Evolutionary conservation across 768 basidiomycete species (phyloP), one percentile per base, ranked within the genome.

Genomic region (Russula brevipes): DNA sequence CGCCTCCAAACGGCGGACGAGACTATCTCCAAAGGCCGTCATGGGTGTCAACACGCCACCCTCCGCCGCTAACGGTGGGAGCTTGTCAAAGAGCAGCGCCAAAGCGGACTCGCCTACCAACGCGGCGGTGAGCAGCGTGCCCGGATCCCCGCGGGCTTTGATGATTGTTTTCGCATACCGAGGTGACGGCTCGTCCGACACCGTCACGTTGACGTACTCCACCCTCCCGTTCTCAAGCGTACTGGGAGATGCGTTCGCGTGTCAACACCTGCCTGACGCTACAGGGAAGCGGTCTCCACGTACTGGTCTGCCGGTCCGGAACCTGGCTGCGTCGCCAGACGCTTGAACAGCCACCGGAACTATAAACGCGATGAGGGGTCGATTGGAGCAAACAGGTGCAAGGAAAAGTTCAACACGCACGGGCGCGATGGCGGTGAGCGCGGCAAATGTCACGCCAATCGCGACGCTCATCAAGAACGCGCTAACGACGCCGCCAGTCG

Each of bases 21-120:
- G 73, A 7, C 84, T 82, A 63, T 89, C 84, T 16, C 94, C 94
- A 60, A 96, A 80, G 1, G 90, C 94, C 4, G 83, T 85, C 73
- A 87, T 83, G 0, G 94, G 87, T 2, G 95, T 98, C 54, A 97
- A 76, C 2, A 94, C 74, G 1, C 95, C 94, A 12, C 94, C 94
- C 51, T 78, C 73, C 54, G 76, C 77, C 4, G 82, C 86, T 7
- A 86, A 72, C 1, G 77, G 66, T 0, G 91, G 82, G 2, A 94
- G 81, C 4, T 76, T 71, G 16, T 84, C 79, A 2, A 89, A 75
- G 17, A 87, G 76, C 54, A 95, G 76, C 17, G 82, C 81, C 14
- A 98, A 79, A 0, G 91, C 95, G 16, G 82, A 83, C 76, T 95
- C 92, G 0, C 82, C 76, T n/a, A 92, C 79, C 80, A 94, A 82